Conservation (phyloP, 345 rosid genomes). For the Mercurialis annua region DNA sequence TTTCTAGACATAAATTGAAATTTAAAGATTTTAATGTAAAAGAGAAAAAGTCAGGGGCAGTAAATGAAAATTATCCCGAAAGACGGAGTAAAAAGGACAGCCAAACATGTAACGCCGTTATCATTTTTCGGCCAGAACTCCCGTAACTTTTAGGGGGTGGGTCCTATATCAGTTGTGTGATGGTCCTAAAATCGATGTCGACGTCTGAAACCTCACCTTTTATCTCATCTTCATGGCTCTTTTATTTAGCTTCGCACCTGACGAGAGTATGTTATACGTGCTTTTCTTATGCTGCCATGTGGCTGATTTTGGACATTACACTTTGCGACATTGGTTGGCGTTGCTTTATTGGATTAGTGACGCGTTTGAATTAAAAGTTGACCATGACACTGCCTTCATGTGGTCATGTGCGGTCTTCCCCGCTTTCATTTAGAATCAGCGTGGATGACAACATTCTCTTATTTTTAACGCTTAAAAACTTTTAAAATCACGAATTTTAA, state of each 20-base stretch:
- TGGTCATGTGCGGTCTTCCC: constrained; percentile 17
- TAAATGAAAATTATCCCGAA: too few species aligned
- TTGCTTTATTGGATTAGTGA: fast-evolving
- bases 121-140: not conserved
- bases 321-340: constrained; percentile 1
- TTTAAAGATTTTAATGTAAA: too few species aligned
- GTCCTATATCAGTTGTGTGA: constrained; percentile 21
- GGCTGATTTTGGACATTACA: not conserved
- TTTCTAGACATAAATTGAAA: too few species aligned
- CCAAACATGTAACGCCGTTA: constrained; percentile 21
- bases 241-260: not conserved
- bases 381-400: constrained; percentile 22
- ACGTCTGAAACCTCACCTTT: constrained; percentile 39
- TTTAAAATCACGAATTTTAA: too few species aligned
- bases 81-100: too few species aligned
- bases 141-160: constrained; percentile 27
- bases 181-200: constrained; percentile 48
- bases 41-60: too few species aligned
- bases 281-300: not conserved
- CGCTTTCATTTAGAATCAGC: not conserved
- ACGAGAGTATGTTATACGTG: not conserved
- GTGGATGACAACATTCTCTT: not conserved
- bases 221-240: constrained; percentile 18
- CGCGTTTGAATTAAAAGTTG: constrained; percentile 25
- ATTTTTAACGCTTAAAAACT: too few species aligned